phyloP scores from a whole-genome alignment of 768 basidiomycete species.

The Boletus speciosus region DNA sequence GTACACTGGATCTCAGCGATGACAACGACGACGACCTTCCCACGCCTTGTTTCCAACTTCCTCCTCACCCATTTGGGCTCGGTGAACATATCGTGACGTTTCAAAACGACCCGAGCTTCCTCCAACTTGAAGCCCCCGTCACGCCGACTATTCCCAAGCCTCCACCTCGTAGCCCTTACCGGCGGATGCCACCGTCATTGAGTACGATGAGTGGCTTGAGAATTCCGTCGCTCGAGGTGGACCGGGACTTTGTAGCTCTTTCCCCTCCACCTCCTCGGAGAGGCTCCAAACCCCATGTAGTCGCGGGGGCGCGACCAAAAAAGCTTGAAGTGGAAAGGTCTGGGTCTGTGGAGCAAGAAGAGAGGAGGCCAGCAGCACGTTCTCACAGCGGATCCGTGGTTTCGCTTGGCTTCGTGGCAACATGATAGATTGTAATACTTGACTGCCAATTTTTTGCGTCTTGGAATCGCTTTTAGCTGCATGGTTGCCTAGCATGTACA shows the following conservation, averaged over 20 bases:
- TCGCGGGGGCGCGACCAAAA: slow-evolving; percentile 12
- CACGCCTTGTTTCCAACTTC: slow-evolving; percentile 13
- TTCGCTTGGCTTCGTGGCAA: slow-evolving; percentile 48
- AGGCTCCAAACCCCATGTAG: slow-evolving; percentile 47
- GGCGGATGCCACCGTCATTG: slow-evolving; percentile 22
- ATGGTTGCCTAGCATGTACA: background rate
- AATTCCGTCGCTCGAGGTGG: slow-evolving; percentile 24
- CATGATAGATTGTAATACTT: slow-evolving; percentile 32
- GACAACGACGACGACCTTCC: slow-evolving; percentile 29
- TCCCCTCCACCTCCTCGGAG: slow-evolving; percentile 69
- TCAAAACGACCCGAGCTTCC: slow-evolving; percentile 58
- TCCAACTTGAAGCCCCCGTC: slow-evolving; percentile 50
- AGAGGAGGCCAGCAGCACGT: slow-evolving; percentile 29
- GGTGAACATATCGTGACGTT: slow-evolving; percentile 57
- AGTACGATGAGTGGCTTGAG: background rate
- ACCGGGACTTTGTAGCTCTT: slow-evolving; percentile 45
- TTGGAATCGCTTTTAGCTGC: background rate
- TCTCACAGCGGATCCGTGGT: slow-evolving; percentile 52
- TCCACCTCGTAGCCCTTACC: slow-evolving; percentile 20
- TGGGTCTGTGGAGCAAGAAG: slow-evolving; percentile 8
- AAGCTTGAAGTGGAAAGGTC: slow-evolving; percentile 8
- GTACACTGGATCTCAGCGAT: slow-evolving; percentile 25
- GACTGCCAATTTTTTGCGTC: slow-evolving; percentile 15
- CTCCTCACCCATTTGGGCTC: slow-evolving; percentile 32
- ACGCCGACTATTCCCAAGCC: slow-evolving; percentile 27